These are phyloP conservation scores for Sequoia sempervirens DNA, from an alignment of 75 land plant species.

Conservation along the genomic window DNA sequence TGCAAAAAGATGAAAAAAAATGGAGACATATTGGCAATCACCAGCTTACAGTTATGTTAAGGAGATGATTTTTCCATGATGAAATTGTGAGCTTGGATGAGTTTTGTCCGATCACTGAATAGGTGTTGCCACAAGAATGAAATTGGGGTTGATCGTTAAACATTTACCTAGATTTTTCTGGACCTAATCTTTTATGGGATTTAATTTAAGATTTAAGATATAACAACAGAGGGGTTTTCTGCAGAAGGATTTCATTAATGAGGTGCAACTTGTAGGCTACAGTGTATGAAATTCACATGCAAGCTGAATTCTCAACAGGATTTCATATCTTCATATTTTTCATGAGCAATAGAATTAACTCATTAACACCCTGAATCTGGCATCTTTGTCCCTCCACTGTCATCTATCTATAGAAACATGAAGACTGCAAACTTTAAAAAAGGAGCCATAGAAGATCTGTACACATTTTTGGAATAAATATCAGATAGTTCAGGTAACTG, in stretches of 20 bases:
- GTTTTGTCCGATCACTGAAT: neutral
- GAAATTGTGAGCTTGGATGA: neutral
- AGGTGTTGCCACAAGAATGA: neutral
- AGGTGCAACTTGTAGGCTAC: neutral
- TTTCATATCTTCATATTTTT: neutral
- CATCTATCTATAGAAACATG: neutral
- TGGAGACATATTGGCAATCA: neutral
- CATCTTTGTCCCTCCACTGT: neutral
- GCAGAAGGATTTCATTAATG: neutral
- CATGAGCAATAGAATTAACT: neutral
- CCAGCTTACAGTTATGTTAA: neutral
- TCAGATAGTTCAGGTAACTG: neutral
- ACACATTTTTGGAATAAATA: neutral
- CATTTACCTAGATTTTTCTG: neutral
- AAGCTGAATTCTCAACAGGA: neutral
- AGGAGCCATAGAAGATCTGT: neutral
- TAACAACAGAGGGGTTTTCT: neutral
- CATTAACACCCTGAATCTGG: neutral
- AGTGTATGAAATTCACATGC: neutral
- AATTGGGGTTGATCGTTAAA: neutral
- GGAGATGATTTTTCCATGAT: neutral
- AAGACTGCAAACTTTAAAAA: neutral
- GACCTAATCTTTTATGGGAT: neutral
- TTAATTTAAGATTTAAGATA: neutral
- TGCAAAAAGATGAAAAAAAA: neutral